Evolutionary conservation across 495 filamentous ascomycete genomes (phyloP).

Genomic region (Cryomyces minteri): DNA sequence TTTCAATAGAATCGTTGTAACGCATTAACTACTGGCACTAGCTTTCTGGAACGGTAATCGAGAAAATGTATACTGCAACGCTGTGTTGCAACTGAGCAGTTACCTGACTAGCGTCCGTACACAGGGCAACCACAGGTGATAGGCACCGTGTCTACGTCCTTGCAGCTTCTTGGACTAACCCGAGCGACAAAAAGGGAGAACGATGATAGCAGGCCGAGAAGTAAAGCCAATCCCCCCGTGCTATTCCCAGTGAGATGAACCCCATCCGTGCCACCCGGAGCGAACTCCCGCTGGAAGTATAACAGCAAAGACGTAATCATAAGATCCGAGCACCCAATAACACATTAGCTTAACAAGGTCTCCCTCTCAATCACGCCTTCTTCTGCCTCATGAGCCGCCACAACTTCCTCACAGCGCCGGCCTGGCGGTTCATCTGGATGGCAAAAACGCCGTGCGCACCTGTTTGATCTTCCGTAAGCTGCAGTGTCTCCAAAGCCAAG

Average conservation of each 20-base stretch:
- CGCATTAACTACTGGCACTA: no score
- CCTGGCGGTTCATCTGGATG: conserved; percentile 26
- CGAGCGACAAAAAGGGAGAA: neutral
- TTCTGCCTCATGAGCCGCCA: conserved; percentile 28
- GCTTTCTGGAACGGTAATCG: neutral
- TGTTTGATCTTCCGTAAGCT: conserved; percentile 25
- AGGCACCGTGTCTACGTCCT: neutral
- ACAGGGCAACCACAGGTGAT: neutral
- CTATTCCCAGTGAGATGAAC: no score
- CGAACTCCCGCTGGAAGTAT: neutral
- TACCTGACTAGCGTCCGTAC: no score
- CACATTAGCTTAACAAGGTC: neutral
- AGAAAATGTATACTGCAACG: neutral
- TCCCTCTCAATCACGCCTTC: neutral
- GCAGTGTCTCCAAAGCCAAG: conserved; percentile 32
- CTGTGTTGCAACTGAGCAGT: neutral
- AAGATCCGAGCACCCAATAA: neutral
- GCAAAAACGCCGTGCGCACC: conserved; percentile 21
- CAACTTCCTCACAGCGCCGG: conserved; percentile 32
- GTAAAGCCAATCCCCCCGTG: neutral
- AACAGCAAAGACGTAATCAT: neutral
- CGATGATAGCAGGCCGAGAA: neutral
- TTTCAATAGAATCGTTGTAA: no score
- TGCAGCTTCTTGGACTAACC: neutral
- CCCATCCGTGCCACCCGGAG: no score